phyloP scores from a whole-genome alignment of 1,139 yeast genomes.

The Saccharomyces hybrid region DNA sequence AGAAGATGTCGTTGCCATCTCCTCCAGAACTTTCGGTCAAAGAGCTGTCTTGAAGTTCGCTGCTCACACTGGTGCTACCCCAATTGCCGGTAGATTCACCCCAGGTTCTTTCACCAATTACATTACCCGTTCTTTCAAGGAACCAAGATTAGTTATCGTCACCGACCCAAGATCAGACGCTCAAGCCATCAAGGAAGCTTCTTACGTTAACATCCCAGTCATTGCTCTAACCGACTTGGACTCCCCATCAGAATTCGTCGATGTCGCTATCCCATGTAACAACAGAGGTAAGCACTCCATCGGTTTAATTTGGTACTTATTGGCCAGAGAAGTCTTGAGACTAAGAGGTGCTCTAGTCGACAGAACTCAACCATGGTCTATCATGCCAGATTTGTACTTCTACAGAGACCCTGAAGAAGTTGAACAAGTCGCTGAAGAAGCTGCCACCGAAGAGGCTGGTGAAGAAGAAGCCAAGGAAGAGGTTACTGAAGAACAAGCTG shows the following conservation, averaged over 20 bases:
- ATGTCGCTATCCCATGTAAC: constrained; percentile 99
- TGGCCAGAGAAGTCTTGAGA: constrained; percentile 99
- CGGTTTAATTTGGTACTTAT: constrained; percentile 99
- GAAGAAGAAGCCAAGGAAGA: constrained; percentile 49
- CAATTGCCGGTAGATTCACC: constrained; percentile 99
- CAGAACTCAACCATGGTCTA: constrained; percentile 97
- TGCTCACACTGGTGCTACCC: constrained; percentile 99
- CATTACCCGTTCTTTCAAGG: constrained; percentile 99
- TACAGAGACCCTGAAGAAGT: constrained; percentile 99
- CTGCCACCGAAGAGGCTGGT: constrained; percentile 50
- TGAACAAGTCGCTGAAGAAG: constrained; percentile 68
- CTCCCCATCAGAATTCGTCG: constrained; percentile 98
- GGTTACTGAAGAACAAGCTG: constrained; percentile 62
- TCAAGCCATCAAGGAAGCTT: constrained; percentile 99
- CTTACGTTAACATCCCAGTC: constrained; percentile 99
- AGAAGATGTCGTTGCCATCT: constrained; percentile 96
- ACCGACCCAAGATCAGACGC: constrained; percentile 99
- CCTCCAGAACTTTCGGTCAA: constrained; percentile 99
- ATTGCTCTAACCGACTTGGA: constrained; percentile 98
- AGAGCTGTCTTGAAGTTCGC: constrained; percentile 99
- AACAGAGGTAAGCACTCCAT: constrained; percentile 99
- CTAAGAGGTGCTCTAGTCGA: constrained; percentile 96
- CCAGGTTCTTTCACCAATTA: constrained; percentile 99
- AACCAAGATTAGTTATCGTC: constrained; percentile 98
- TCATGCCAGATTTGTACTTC: constrained; percentile 99